Evolutionary conservation across 2,329 filamentous ascomycete species (phyloP).

Genomic region (Cytospora schulzeri): DNA sequence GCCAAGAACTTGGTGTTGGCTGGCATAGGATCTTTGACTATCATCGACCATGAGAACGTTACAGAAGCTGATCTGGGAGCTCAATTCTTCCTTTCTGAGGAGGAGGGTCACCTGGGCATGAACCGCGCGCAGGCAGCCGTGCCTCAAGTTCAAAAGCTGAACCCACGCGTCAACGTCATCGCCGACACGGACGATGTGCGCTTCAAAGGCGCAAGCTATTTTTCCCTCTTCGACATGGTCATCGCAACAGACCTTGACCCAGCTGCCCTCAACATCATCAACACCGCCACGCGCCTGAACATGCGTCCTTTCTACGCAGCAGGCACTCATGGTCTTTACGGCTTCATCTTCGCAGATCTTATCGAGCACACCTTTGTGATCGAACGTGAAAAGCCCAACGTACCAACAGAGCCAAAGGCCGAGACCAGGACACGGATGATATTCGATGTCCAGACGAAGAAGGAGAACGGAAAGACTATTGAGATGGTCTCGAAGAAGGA

Average conservation of each 20-base stretch:
- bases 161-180: constrained; percentile 80
- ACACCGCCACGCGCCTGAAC: constrained; percentile 80
- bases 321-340: constrained; percentile 85
- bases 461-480: constrained; percentile 68
- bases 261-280: constrained; percentile 73
- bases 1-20: constrained; percentile 97
- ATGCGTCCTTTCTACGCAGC: constrained; percentile 86
- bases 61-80: constrained; percentile 78
- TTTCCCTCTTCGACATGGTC: constrained; percentile 77
- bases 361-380: constrained; percentile 89
- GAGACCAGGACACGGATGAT: constrained; percentile 82
- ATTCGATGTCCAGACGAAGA: constrained; percentile 69
- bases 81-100: constrained; percentile 75
- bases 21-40: constrained; percentile 85
- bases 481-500: constrained; percentile 93
- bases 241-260: constrained; percentile 89
- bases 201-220: constrained; percentile 72
- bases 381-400: constrained; percentile 80
- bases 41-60: constrained; percentile 77
- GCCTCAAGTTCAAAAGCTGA: constrained; percentile 79
- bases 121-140: constrained; percentile 84
- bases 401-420: constrained; percentile 57
- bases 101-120: constrained; percentile 70
- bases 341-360: constrained; percentile 92
- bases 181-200: constrained; percentile 70